Percentiles rank a stretch among this genome's conserved stretches.
phyloP scores from a whole-genome alignment of 768 basidiomycete species.

The Boletus vinaceobasis region DNA sequence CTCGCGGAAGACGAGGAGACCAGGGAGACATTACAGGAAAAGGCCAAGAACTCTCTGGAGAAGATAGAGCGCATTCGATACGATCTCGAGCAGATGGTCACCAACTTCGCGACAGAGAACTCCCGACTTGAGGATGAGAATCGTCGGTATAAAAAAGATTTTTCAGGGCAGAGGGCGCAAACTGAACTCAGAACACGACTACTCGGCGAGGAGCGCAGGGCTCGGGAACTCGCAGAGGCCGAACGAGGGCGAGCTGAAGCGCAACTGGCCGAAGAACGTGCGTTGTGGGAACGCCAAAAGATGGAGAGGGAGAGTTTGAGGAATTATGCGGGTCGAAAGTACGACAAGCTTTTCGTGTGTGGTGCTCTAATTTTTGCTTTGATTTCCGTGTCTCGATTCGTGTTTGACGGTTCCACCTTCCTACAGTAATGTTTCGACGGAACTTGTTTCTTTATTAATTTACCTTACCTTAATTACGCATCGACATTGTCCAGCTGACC shows the following conservation, averaged over 20 bases:
- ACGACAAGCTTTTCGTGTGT: constrained; percentile 11
- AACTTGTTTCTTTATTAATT: not conserved
- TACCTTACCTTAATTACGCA: not conserved
- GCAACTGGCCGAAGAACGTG: constrained; percentile 15
- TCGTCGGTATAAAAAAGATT: constrained; percentile 8
- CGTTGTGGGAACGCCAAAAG: constrained; percentile 4
- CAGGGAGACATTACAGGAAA: constrained; percentile 36
- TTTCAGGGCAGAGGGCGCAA: constrained; percentile 10
- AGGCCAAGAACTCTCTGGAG: constrained; percentile 36
- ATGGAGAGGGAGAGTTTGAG: not conserved
- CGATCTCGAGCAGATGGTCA: constrained; percentile 39
- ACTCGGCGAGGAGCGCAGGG: constrained; percentile 23
- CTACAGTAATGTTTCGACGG: not conserved
- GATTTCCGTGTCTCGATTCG: constrained; percentile 13
- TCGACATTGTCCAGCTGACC: not conserved
- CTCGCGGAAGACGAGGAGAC: constrained; percentile 39
- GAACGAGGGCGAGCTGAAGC: constrained; percentile 12
- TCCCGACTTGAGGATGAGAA: constrained; percentile 25
- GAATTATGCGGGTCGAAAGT: not conserved
- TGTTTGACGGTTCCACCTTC: constrained; percentile 2
- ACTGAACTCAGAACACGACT: constrained; percentile 7
- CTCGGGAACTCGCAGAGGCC: constrained; percentile 17
- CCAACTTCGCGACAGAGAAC: constrained; percentile 35
- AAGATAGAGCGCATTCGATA: constrained; percentile 40
- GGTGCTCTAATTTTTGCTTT: constrained; percentile 15